Conservation (phyloP, 2,329 filamentous ascomycete species). For the Diaporthe humulicola region DNA sequence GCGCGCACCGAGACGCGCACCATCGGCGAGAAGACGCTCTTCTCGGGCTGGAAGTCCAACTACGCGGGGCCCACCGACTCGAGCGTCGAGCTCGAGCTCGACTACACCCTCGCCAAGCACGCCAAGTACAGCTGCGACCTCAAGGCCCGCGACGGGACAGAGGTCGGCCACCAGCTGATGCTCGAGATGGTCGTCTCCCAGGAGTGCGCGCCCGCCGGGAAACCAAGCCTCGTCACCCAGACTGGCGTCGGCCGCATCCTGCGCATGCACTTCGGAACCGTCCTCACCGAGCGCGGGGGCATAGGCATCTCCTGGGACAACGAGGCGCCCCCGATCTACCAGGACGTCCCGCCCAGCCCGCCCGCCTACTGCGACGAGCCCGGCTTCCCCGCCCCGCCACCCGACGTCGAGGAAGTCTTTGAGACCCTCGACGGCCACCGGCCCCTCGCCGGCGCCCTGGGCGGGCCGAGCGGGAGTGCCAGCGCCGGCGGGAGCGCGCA, state of each 20-base stretch:
- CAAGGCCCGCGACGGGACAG: slow-evolving; percentile 79
- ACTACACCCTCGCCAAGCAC: slow-evolving; percentile 73
- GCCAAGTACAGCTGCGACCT: slow-evolving; percentile 83
- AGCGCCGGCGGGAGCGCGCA: slow-evolving; percentile 12
- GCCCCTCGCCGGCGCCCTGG: background rate
- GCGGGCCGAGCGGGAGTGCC: background rate
- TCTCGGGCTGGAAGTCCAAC: slow-evolving; percentile 89
- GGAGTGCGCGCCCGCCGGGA: slow-evolving; percentile 83
- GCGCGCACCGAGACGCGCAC: slow-evolving; percentile 81
- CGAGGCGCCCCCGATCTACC: slow-evolving; percentile 92
- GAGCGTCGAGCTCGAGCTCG: slow-evolving; percentile 83
- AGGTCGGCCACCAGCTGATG: slow-evolving; percentile 86
- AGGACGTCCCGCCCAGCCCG: slow-evolving; percentile 90
- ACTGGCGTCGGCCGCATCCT: slow-evolving; percentile 93
- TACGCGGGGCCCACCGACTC: slow-evolving; percentile 63
- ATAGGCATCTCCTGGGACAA: slow-evolving; percentile 97
- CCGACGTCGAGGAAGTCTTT: slow-evolving; percentile 54
- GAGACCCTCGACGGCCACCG: slow-evolving; percentile 50
- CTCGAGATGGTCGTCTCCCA: slow-evolving; percentile 95
- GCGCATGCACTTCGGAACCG: slow-evolving; percentile 89
- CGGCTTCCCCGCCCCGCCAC: slow-evolving; percentile 41
- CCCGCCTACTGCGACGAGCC: slow-evolving; percentile 72
- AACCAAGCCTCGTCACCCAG: slow-evolving; percentile 78
- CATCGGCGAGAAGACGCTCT: slow-evolving; percentile 85
- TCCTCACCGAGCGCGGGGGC: slow-evolving; percentile 85